Evolutionary conservation across 2,329 filamentous ascomycete species (phyloP).

Genomic region (Teratosphaeriaceae sp.): DNA sequence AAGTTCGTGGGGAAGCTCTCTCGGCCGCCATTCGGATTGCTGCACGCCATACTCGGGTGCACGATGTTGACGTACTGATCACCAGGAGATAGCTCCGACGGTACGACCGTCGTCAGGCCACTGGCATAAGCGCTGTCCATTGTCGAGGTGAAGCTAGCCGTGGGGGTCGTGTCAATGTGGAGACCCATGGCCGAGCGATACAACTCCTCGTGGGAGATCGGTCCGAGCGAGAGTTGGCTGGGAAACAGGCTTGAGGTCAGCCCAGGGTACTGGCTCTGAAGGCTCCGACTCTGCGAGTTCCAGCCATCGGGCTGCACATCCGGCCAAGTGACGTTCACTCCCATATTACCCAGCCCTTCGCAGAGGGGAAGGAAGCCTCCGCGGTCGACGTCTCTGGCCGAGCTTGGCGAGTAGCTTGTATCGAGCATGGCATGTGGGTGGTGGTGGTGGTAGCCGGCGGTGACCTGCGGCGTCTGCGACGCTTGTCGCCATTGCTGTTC

Average conservation of each 20-base stretch:
- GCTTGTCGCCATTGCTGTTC: neutral
- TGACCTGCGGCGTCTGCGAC: too few relatives aligned
- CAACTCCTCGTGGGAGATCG: neutral
- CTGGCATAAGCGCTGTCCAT: neutral
- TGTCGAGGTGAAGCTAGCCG: neutral
- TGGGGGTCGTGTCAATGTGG: neutral
- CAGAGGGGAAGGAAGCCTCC: neutral
- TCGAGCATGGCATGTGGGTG: too few relatives aligned
- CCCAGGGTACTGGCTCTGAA: neutral
- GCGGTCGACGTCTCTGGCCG: neutral
- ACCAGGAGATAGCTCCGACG: slow-evolving; percentile 17
- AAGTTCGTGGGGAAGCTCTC: slow-evolving; percentile 12
- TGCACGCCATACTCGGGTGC: slow-evolving; percentile 11
- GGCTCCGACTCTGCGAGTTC: neutral
- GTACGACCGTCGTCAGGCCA: slow-evolving; percentile 16
- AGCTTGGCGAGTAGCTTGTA: too few relatives aligned
- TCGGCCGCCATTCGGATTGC: slow-evolving; percentile 6
- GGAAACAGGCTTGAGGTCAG: neutral
- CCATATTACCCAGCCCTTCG: neutral
- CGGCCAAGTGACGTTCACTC: neutral
- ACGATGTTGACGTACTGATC: slow-evolving; percentile 14
- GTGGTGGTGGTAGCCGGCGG: too few relatives aligned
- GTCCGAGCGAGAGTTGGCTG: neutral
- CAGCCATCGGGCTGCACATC: neutral
- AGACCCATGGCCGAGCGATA: neutral